Conservation (phyloP, 345 rosid genomes). For the Turritis glabra region DNA sequence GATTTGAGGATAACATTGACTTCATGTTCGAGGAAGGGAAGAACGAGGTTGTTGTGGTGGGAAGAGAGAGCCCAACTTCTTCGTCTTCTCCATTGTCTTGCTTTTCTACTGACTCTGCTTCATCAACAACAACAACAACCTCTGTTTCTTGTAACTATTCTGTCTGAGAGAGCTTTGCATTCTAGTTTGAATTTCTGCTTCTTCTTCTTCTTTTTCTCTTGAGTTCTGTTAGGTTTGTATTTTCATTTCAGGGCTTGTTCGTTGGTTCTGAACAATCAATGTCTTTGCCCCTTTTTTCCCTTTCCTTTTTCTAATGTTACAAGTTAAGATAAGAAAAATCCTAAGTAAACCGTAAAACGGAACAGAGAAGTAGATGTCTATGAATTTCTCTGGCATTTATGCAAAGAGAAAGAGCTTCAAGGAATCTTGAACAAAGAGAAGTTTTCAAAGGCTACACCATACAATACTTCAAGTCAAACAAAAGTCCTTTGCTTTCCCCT, state of each 20-base stretch:
- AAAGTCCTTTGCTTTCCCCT: neutral
- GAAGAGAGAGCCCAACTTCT: slow-evolving; percentile 42
- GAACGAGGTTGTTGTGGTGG: slow-evolving; percentile 32
- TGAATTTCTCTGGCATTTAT: neutral
- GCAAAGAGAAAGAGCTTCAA: neutral
- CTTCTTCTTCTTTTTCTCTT: neutral
- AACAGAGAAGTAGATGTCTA: neutral
- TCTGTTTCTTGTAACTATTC: slow-evolving; percentile 57
- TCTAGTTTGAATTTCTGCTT: slow-evolving; percentile 22
- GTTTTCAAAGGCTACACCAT: neutral
- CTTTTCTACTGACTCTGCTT: slow-evolving; percentile 39
- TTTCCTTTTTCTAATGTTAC: slow-evolving; percentile 1
- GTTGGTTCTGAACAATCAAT: slow-evolving; percentile 38
- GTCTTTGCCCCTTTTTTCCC: slow-evolving; percentile 23
- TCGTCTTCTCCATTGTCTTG: slow-evolving; percentile 39
- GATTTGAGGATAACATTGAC: slow-evolving; percentile 84
- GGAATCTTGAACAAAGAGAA: neutral
- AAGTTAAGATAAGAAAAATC: neutral
- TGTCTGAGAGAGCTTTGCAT: slow-evolving; percentile 38
- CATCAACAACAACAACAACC: slow-evolving; percentile 44
- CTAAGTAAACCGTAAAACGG: neutral
- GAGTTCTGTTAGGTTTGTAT: slow-evolving; percentile 27
- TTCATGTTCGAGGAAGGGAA: slow-evolving; percentile 54
- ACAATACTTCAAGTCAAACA: neutral
- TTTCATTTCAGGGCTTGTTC: slow-evolving; percentile 24